Percentiles rank a stretch among this genome's conserved stretches.
Evolutionary conservation across 495 filamentous ascomycete genomes (phyloP).

Genomic region (Penicillium cinerascens): DNA sequence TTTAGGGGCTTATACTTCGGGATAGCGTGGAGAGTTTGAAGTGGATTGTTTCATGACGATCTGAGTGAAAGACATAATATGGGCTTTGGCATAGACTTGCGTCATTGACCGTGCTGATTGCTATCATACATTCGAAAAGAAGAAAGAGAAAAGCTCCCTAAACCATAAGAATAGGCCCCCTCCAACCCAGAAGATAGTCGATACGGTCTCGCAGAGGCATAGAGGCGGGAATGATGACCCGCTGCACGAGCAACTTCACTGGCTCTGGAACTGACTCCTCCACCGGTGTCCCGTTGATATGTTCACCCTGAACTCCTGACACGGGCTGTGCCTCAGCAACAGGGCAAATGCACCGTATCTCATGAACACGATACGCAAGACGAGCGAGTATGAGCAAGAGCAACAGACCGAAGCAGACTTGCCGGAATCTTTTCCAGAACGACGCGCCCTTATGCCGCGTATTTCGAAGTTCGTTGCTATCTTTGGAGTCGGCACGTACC

Average conservation of each 20-base stretch:
- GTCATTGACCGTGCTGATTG: background rate
- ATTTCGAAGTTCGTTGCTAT: background rate
- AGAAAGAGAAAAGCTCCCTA: background rate
- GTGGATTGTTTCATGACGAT: background rate
- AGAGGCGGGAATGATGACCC: background rate
- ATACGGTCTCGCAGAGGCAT: conserved; percentile 25
- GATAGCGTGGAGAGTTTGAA: background rate
- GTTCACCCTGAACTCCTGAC: background rate
- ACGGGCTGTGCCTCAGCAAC: background rate
- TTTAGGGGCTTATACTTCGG: conserved; percentile 17
- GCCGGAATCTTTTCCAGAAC: background rate
- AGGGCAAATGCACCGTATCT: background rate
- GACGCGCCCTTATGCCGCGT: background rate
- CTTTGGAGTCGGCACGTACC: background rate
- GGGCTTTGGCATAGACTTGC: too few relatives aligned
- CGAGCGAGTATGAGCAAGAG: background rate
- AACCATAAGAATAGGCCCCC: conserved; percentile 15
- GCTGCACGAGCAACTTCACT: background rate
- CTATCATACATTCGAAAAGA: background rate
- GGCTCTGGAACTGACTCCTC: background rate
- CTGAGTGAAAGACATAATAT: background rate
- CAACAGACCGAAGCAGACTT: background rate
- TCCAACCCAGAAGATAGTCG: conserved; percentile 41
- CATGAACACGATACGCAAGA: background rate
- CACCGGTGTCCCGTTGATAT: background rate